phyloP scores from a whole-genome alignment of 2,329 filamentous ascomycete species.

The Arachnomyces sp. region DNA sequence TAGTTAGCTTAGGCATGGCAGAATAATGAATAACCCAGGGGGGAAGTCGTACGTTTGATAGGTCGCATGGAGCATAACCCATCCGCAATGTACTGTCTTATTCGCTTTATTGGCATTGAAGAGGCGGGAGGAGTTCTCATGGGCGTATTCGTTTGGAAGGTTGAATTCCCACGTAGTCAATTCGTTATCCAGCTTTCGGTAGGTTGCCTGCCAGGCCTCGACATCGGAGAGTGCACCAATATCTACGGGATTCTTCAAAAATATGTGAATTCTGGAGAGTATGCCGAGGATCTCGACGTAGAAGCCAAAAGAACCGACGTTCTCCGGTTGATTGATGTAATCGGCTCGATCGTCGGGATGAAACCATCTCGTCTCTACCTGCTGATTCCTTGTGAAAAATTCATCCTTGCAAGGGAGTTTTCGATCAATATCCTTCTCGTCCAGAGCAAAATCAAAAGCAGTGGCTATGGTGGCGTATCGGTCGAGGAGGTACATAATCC shows the following conservation, averaged over 20 bases:
- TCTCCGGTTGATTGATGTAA: slow-evolving; percentile 63
- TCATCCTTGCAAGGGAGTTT: slow-evolving; percentile 81
- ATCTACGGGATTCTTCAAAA: slow-evolving; percentile 80
- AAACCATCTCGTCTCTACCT: slow-evolving; percentile 80
- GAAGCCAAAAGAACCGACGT: slow-evolving; percentile 78
- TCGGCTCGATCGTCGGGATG: slow-evolving; percentile 47
- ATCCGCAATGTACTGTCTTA: slow-evolving; percentile 67
- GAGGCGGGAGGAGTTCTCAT: slow-evolving; percentile 63
- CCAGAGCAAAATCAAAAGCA: slow-evolving; percentile 82
- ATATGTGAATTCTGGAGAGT: slow-evolving; percentile 77
- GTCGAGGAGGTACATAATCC: slow-evolving; percentile 89
- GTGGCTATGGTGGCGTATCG: slow-evolving; percentile 85
- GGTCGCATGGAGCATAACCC: slow-evolving; percentile 86
- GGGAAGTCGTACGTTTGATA: slow-evolving; percentile 65
- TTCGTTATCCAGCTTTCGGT: slow-evolving; percentile 73
- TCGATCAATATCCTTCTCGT: slow-evolving; percentile 83
- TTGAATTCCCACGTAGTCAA: slow-evolving; percentile 77
- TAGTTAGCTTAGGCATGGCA: slow-evolving; percentile 14
- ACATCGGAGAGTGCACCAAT: slow-evolving; percentile 78
- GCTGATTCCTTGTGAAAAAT: slow-evolving; percentile 72
- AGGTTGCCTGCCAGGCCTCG: slow-evolving; percentile 79
- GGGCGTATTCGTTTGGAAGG: slow-evolving; percentile 69
- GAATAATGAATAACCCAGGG: not conserved
- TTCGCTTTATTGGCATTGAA: slow-evolving; percentile 57
- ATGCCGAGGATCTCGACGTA: slow-evolving; percentile 87